Evolutionary conservation across 305 asterid species (phyloP), one percentile per base, ranked within the genome.

Genomic region (Fraxinus nigra): DNA sequence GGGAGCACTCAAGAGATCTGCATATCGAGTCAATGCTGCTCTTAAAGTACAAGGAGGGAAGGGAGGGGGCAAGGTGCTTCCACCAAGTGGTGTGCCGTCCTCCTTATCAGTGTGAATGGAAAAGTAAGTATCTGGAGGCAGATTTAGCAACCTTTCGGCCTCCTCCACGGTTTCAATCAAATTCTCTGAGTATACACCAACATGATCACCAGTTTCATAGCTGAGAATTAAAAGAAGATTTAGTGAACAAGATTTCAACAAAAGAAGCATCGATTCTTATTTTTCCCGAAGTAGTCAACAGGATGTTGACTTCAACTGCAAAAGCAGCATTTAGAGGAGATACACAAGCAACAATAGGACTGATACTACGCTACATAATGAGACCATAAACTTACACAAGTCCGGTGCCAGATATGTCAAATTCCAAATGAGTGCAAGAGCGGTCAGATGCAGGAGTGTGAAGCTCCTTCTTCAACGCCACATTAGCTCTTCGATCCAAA

Each of bases 201-300:
- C 98, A 87, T 96, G 99, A 81, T 95, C 99, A 35, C 98, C 99
- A 13, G 99, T 95, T 89, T 93, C 98, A 75, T 95, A 95, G 73
- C 98, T 94, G 91, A 56, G 75, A 69, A 85, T 35, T 24, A 81
- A 72, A 80, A 78, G 75, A 77, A 38, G 63, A 69, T 76, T 18
- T 56, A 79, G 40, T 5, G 4, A 10, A 80, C 40, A 67, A 51
- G 67, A 34, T 75, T 59, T 59, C 30, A 18, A 59, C 30, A 22
- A 59, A 59, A 59, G 63, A n/a, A 54, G 22, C 63, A n/a, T 16
- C 0, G 9, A n/a, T 54, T 38, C 75, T 46, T 59, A 28, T 2
- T 70, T 84, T 38, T 33, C 83, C 84, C 40, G n/a, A n/a, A 73
- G 54, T 67, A 38, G 79, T 76, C 72, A 76, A 34, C 75, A 1